phyloP scores from a whole-genome alignment of 1,284 basidiomycete species.

The Melanopsichium pennsylvanicum region DNA sequence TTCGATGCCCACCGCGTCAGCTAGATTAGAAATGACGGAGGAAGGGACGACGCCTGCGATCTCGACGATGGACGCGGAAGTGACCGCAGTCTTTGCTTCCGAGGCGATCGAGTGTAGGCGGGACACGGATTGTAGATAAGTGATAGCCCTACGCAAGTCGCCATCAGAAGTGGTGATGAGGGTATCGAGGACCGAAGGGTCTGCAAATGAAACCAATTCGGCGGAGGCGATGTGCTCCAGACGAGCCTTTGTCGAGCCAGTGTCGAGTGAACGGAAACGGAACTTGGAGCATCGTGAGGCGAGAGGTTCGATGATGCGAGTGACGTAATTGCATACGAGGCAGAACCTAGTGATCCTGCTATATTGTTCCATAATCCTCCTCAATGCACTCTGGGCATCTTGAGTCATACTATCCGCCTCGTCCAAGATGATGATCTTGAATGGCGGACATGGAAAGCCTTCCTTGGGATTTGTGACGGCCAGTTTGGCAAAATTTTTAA shows the following conservation, averaged over 20 bases:
- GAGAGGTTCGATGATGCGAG: constrained; percentile 96
- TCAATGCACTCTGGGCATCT: constrained; percentile 92
- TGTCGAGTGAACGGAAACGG: constrained; percentile 91
- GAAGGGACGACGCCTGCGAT: constrained; percentile 95
- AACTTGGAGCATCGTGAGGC: constrained; percentile 99
- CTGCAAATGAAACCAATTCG: constrained; percentile 69
- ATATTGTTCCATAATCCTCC: constrained; percentile 98
- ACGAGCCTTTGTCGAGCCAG: constrained; percentile 77
- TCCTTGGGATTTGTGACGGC: constrained; percentile 65
- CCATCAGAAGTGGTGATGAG: constrained; percentile 85
- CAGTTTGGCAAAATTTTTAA: constrained; percentile 92
- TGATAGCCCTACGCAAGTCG: constrained; percentile 96
- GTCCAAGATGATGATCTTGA: constrained; percentile 98
- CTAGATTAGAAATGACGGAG: constrained; percentile 76
- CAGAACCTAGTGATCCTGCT: constrained; percentile 97
- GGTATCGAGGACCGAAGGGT: constrained; percentile 69
- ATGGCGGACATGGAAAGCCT: constrained; percentile 91
- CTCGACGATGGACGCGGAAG: constrained; percentile 77
- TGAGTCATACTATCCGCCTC: constrained; percentile 99
- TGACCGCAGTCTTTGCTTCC: constrained; percentile 29
- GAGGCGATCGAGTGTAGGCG: constrained; percentile 70
- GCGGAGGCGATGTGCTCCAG: constrained; percentile 79
- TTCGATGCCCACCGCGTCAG: constrained; percentile 76
- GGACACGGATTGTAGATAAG: constrained; percentile 94
- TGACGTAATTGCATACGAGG: constrained; percentile 99